phyloP scores from a whole-genome alignment of 345 rosid genomes.

The Excoecaria cochinchinensis region DNA sequence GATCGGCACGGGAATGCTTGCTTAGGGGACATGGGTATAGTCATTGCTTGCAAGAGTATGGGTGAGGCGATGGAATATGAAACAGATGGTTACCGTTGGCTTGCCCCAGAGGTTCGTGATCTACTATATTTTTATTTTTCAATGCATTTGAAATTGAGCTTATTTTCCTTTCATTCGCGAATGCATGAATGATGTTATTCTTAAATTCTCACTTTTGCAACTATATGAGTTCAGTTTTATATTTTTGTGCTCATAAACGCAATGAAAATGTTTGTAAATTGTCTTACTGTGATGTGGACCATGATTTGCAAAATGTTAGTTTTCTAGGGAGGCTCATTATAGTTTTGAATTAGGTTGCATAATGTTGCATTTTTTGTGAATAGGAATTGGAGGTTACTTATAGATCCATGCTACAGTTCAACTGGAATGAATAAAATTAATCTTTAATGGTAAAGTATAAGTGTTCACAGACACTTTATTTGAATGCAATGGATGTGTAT shows the following conservation, averaged over 20 bases:
- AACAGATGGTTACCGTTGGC: slow-evolving; percentile 98
- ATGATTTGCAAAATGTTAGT: not conserved
- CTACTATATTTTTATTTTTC: too few relatives aligned
- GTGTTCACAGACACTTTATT: slow-evolving; percentile 13
- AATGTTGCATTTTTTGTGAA: not conserved
- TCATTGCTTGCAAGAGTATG: slow-evolving; percentile 79
- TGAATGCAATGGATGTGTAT: slow-evolving; percentile 33
- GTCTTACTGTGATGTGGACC: not conserved
- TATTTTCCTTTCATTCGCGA: not conserved
- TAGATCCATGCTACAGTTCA: not conserved
- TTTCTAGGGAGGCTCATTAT: not conserved
- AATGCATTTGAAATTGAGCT: not conserved
- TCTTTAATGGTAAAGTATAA: slow-evolving; percentile 11
- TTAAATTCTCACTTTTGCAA: not conserved
- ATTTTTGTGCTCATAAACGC: too few relatives aligned
- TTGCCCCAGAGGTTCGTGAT: slow-evolving; percentile 88
- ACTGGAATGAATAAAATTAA: not conserved
- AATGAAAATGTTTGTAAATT: not conserved
- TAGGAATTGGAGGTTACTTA: not conserved
- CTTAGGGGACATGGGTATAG: slow-evolving; percentile 84
- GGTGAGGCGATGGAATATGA: slow-evolving; percentile 89
- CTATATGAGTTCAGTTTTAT: not conserved
- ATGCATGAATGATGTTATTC: too few relatives aligned
- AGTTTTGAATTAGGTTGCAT: not conserved
- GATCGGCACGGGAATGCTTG: slow-evolving; percentile 87